Evolutionary conservation across 306 rosid species (phyloP), one percentile per base, ranked within the genome.

Genomic region (Rubus idaeus): DNA sequence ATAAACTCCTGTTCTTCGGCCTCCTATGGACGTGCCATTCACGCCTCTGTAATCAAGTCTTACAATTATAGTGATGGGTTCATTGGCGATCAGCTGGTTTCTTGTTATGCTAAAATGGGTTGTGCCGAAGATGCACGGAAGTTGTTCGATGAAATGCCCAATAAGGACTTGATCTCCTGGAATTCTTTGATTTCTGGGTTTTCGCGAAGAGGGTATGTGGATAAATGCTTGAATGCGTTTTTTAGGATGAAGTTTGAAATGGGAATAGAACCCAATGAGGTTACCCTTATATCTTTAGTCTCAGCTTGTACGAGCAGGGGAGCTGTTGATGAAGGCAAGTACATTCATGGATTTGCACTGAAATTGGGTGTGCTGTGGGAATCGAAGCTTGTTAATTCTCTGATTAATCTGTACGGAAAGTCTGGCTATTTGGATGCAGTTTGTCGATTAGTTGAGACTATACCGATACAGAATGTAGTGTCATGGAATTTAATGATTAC

Each of bases 401-500:
- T 92, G 5, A 76, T 88, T 40, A 87, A 83, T 74, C 79, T 92
- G 91, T 92, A 92, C 64, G 97, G 97, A 8, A 92, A 87, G 84
- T 90, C 62, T 13, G 93, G 87, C 0, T 63, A 17, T 75, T 80
- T 80, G 66, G 84, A 56, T 10, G 83, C 81, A 35, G 87, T 89
- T 72, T 83, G 76, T 83, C 81, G 57, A 70, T 71, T 92, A 58
- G 89, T 92, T 81, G 77, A 77, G 81, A 84, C 87, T 42, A 85
- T 87, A 82, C 75, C 81, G 4, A 74, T 82, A 35, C 82, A 57
- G 56, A 90, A 82, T 84, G 39, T 77, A 41, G 86, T 92, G 47
- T 90, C 97, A 0, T 92, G 97, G 95, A 92, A 87, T 81, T 86
- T 90, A 50, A 77, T 90, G 71, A 86, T 92, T 56, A 80, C 88